Base-by-base conservation (phyloP, 441 rosid species). In the Dalechampia spathulata region DNA sequence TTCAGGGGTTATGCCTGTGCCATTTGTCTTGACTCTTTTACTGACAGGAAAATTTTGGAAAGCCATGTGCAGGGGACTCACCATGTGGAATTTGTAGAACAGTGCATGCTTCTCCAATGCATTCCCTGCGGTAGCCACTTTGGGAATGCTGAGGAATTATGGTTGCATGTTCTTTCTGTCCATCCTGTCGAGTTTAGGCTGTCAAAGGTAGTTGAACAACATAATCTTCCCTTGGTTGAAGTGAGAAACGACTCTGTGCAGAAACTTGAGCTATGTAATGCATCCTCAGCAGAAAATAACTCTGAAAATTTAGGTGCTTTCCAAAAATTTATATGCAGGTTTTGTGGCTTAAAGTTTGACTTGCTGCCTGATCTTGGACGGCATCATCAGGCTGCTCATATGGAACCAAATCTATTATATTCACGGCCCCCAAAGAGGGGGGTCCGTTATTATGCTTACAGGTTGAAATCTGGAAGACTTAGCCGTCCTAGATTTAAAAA, bases 301-400 rank as follows among this genome's bases (percentile, higher is more conserved):
- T 53, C 74, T 0, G 83, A 79, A 59, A 81, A 55, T 77, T 39
- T 61, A 49, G 78, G 71, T 36, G 75, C 81, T 8, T 32, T 72
- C 25, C 75, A 80, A 34, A 87, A 74, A 71, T 82, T 79, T 54
- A 60, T 79, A 42, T 93, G 99, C 83, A 80, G 81, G 79, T 83
- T 83, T 74, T 93, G 99, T 57, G 95, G 99, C 54, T 51, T 83
- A 72, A 87, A 83, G 67, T 94, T 94, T 66, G 93, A 90, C 65
- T 80, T 90, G 66, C 78, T 94, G 16, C 96, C 99, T 43, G 99
- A 94, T 85, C 95, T 90, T 43, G 99, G 99, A 22, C 88, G 98
- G 49, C 99, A 94, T 73, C 97, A 94, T 77, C 99, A 94, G 74
- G 96, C 96, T 46, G 95, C 94, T 61, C 99, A 94, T 71, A 86